These are phyloP conservation scores for Aphanomyces astaci DNA, from an alignment of 352 stramenopile genomes.

Conservation along the genomic window DNA sequence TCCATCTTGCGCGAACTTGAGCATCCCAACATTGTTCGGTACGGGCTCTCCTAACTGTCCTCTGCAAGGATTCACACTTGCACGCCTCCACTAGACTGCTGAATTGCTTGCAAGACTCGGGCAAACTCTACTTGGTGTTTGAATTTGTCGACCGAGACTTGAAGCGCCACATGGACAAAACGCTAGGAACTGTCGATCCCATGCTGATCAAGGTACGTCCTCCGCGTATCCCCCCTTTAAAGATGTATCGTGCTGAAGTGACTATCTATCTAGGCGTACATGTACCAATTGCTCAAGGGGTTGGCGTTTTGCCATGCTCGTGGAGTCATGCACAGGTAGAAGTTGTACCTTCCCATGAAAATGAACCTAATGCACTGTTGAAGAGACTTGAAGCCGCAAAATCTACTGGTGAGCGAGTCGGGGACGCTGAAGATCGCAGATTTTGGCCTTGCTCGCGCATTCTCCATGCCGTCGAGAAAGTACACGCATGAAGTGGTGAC, in stretches of 20 bases:
- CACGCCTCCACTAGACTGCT: conserved; percentile 44
- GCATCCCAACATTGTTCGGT: conserved; percentile 98
- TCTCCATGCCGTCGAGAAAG: conserved; percentile 74
- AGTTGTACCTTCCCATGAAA: neutral
- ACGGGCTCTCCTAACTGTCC: conserved; percentile 12
- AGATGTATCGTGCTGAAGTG: conserved; percentile 7
- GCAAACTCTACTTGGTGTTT: conserved; percentile 98
- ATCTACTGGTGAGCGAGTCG: conserved; percentile 34
- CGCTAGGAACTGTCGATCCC: conserved; percentile 49
- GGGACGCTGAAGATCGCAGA: conserved; percentile 77
- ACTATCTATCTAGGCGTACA: conserved; percentile 17
- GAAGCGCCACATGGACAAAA: conserved; percentile 93
- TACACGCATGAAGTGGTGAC: conserved; percentile 90
- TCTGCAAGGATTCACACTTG: neutral
- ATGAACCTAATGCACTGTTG: neutral
- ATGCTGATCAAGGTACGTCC: conserved; percentile 51
- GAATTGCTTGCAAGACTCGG: conserved; percentile 92
- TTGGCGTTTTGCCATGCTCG: conserved; percentile 84
- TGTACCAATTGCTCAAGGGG: conserved; percentile 82
- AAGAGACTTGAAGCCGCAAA: conserved; percentile 17
- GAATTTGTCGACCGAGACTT: conserved; percentile 99
- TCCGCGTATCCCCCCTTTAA: neutral
- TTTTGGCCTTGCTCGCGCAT: conserved; percentile 83
- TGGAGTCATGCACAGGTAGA: conserved; percentile 74
- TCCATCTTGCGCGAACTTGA: conserved; percentile 95